Conservation (phyloP, 805 yeast genomes). For the Candida taoyuanica region DNA sequence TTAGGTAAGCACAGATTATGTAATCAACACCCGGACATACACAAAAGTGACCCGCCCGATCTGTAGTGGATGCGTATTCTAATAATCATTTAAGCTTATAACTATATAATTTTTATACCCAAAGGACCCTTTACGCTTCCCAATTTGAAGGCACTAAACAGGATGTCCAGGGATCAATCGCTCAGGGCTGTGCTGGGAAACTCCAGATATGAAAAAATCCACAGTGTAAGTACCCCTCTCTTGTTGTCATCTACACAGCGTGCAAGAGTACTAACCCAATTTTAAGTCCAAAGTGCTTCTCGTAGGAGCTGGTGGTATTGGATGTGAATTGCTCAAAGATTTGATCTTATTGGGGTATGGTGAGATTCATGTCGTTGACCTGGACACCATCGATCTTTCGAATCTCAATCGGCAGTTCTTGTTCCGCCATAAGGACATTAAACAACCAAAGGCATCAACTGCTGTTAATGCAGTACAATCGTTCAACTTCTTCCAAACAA, state of each 20-base stretch:
- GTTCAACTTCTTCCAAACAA: constrained; percentile 60
- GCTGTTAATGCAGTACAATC: constrained; percentile 76
- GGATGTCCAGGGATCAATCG: constrained; percentile 18
- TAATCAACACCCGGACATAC: constrained; percentile 5
- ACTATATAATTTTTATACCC: no score
- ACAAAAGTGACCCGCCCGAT: no score
- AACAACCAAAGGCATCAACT: constrained; percentile 79
- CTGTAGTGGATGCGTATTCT: no score
- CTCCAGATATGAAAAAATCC: constrained; percentile 10
- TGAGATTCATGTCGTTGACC: constrained; percentile 86
- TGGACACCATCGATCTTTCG: constrained; percentile 90
- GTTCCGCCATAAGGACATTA: constrained; percentile 85
- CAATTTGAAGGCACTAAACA: neutral
- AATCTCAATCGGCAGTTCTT: constrained; percentile 91
- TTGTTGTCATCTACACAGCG: neutral
- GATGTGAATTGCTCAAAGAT: constrained; percentile 85
- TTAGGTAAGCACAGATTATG: no score
- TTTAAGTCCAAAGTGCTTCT: constrained; percentile 54
- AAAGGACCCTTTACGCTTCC: neutral
- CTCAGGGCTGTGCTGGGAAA: constrained; percentile 19
- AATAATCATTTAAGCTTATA: no score
- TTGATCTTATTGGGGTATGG: constrained; percentile 76
- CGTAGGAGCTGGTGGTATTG: constrained; percentile 97
- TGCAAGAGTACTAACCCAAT: neutral
- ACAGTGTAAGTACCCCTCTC: constrained; percentile 9